These are phyloP conservation scores for Dryadomyces quercivorus DNA, from an alignment of 2,329 filamentous ascomycete genomes.

Conservation along the genomic window DNA sequence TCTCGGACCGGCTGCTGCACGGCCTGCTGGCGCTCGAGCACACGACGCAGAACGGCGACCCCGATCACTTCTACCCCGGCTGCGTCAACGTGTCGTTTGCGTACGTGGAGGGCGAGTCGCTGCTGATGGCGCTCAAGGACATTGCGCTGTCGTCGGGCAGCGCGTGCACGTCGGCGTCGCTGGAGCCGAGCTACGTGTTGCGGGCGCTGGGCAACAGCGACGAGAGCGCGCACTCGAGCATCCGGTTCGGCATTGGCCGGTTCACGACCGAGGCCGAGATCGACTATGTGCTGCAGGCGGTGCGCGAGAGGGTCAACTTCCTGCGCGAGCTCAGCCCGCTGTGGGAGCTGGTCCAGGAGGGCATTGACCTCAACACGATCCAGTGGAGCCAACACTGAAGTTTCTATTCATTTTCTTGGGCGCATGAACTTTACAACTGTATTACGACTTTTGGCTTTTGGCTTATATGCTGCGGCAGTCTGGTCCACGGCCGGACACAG, in stretches of 20 bases:
- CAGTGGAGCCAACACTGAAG: conserved; percentile 95
- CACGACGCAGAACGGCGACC: conserved; percentile 80
- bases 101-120: conserved; percentile 94
- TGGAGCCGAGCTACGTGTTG: conserved; percentile 93
- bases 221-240: conserved; percentile 95
- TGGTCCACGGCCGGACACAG: too few relatives aligned
- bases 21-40: conserved; percentile 85
- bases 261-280: conserved; percentile 95
- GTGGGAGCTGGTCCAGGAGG: conserved; percentile 97
- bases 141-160: conserved; percentile 94
- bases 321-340: conserved; percentile 87
- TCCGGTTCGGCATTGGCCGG: conserved; percentile 90
- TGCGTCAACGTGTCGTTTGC: conserved; percentile 98
- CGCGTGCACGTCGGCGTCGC: conserved; percentile 89
- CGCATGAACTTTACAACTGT: neutral
- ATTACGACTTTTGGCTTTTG: neutral
- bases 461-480: neutral
- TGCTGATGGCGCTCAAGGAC: conserved; percentile 96
- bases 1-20: conserved; percentile 74
- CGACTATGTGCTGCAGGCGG: conserved; percentile 93
- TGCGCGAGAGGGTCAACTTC: conserved; percentile 81
- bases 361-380: conserved; percentile 88
- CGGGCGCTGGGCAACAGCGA: conserved; percentile 91
- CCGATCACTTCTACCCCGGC: conserved; percentile 76
- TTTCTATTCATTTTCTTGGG: too few relatives aligned